Percentiles rank a stretch among this genome's conserved stretches.
phyloP scores from a whole-genome alignment of 305 asterid species.

The Withania somnifera region DNA sequence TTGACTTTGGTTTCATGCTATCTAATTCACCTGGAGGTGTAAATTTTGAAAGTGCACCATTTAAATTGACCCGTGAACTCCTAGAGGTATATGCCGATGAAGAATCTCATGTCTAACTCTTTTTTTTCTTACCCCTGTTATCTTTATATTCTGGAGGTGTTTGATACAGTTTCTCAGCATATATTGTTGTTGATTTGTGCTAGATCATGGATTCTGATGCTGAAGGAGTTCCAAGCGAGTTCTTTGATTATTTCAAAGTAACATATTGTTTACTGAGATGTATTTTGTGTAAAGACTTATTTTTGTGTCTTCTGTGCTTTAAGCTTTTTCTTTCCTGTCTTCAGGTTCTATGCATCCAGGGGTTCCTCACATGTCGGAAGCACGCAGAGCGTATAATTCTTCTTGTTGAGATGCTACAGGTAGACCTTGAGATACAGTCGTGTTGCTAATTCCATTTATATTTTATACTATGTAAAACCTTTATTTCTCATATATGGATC shows the following conservation, averaged over 20 bases:
- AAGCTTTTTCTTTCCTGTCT: constrained; percentile 7
- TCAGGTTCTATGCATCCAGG: constrained; percentile 95
- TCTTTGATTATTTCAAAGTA: constrained; percentile 90
- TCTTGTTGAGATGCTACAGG: constrained; percentile 99
- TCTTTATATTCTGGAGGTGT: background rate
- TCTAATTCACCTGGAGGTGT: constrained; percentile 97
- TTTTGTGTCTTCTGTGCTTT: constrained; percentile 7
- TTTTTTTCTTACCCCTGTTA: background rate
- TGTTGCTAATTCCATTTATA: background rate
- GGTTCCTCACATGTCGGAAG: constrained; percentile 90
- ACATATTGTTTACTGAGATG: background rate
- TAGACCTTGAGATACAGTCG: constrained; percentile 7
- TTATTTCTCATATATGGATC: too few species aligned
- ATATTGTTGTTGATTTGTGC: constrained; percentile 16
- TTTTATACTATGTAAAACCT: background rate
- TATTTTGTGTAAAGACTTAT: background rate
- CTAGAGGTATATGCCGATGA: constrained; percentile 54
- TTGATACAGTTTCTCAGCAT: constrained; percentile 5
- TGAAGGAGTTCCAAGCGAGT: constrained; percentile 96
- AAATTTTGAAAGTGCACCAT: constrained; percentile 92
- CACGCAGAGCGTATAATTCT: constrained; percentile 96
- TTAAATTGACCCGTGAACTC: constrained; percentile 86
- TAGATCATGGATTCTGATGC: constrained; percentile 99
- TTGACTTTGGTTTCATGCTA: constrained; percentile 94
- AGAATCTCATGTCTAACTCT: background rate